Conservation (phyloP, 768 basidiomycete genomes). For the Coprinopsis sp. region DNA sequence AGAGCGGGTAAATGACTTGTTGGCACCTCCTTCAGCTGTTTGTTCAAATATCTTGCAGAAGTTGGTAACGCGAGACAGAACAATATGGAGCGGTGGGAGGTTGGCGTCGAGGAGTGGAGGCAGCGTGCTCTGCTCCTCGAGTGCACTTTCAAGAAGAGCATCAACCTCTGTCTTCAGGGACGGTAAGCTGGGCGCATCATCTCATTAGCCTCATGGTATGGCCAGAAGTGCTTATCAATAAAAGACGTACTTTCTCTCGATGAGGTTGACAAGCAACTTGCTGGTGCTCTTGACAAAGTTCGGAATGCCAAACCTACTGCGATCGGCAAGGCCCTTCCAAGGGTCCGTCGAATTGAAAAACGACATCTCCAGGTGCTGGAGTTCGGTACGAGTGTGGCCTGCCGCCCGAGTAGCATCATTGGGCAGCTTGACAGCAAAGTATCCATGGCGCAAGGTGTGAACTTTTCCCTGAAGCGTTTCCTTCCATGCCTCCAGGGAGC, state of each 20-base stretch:
- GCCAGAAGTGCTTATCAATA: background rate
- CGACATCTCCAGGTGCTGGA: constrained; percentile 30
- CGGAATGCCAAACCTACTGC: constrained; percentile 49
- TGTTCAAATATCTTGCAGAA: constrained; percentile 36
- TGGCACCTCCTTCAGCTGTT: constrained; percentile 5
- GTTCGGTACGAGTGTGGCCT: constrained; percentile 30
- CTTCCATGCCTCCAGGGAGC: constrained; percentile 42
- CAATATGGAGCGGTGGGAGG: constrained; percentile 43
- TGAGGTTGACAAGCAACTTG: constrained; percentile 44
- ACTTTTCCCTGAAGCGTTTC: constrained; percentile 41
- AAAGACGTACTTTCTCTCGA: constrained; percentile 45
- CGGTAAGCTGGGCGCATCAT: constrained; percentile 38
- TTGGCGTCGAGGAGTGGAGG: constrained; percentile 37
- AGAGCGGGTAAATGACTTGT: constrained; percentile 10
- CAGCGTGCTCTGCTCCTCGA: constrained; percentile 30
- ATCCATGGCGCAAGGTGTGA: constrained; percentile 49
- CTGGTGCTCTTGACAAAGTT: constrained; percentile 52
- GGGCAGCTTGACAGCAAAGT: constrained; percentile 63
- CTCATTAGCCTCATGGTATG: background rate
- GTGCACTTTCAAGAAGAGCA: constrained; percentile 31
- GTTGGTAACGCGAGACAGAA: constrained; percentile 36
- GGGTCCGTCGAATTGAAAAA: constrained; percentile 49
- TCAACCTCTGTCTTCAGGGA: constrained; percentile 36
- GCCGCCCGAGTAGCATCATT: constrained; percentile 49
- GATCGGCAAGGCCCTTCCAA: constrained; percentile 46